A percentile compares a stretch with the other conserved stretches of the same genome.
These are phyloP conservation scores for Fusarium anthophilum DNA, from an alignment of 2,329 filamentous ascomycete genomes.

Conservation along the genomic window DNA sequence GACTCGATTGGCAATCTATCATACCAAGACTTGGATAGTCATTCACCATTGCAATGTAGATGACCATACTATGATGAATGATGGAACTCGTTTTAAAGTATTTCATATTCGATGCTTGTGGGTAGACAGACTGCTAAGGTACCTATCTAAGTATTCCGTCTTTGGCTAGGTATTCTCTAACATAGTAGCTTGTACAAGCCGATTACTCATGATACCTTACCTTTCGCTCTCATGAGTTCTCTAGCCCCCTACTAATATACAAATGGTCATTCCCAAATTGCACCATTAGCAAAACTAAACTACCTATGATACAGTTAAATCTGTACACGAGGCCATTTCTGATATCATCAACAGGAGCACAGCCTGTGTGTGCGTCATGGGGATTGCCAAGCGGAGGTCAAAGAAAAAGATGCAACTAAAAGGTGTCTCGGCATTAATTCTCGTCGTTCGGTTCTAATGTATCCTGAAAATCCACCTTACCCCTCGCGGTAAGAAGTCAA, in stretches of 20 bases:
- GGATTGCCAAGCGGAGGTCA: slow-evolving; percentile 1
- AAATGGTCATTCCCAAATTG: background rate
- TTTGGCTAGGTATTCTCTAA: background rate
- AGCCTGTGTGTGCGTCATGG: slow-evolving; percentile 7
- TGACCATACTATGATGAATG: background rate
- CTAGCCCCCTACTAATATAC: background rate
- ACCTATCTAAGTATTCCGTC: background rate
- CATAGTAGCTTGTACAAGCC: background rate
- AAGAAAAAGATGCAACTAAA: slow-evolving; percentile 12
- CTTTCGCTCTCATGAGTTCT: background rate
- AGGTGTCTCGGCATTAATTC: slow-evolving; percentile 1
- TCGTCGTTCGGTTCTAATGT: background rate
- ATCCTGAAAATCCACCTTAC: slow-evolving; percentile 3
- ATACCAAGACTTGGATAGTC: background rate
- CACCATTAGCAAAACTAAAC: background rate
- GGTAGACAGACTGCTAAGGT: background rate
- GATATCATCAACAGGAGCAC: background rate
- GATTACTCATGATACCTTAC: background rate
- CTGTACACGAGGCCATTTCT: background rate
- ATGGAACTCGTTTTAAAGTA: background rate
- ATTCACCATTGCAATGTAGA: background rate
- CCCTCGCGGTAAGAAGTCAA: background rate
- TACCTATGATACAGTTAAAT: background rate
- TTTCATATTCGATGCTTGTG: background rate
- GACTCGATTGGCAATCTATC: background rate